These are phyloP conservation scores for Trichophyton benhamiae DNA, from an alignment of 2,329 filamentous ascomycete species.

Conservation along the genomic window DNA sequence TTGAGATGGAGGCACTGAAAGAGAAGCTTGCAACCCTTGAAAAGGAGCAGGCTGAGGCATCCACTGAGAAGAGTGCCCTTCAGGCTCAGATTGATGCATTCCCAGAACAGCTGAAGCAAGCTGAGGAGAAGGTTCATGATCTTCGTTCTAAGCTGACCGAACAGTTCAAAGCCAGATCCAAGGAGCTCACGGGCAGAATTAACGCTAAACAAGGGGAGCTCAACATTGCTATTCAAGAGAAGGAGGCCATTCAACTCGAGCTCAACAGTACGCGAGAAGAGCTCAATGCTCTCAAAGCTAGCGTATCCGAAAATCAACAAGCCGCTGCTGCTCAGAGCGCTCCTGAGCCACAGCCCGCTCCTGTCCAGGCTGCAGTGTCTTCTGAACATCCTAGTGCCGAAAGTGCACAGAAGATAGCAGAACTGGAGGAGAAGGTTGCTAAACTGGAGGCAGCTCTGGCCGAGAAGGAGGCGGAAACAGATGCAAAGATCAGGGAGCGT, in stretches of 20 bases:
- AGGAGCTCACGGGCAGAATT: conserved; percentile 55
- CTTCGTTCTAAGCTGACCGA: conserved; percentile 35
- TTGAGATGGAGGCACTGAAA: conserved; percentile 81
- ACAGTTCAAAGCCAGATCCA: conserved; percentile 43
- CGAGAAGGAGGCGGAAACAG: conserved; percentile 40
- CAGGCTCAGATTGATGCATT: conserved; percentile 39
- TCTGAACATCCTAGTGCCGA: conserved; percentile 15
- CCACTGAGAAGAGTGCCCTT: conserved; percentile 39
- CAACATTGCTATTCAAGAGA: conserved; percentile 45
- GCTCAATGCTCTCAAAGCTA: conserved; percentile 36
- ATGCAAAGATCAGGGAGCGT: conserved; percentile 37
- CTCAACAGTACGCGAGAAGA: conserved; percentile 51
- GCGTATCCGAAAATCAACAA: conserved; percentile 34
- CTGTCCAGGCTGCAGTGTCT: conserved; percentile 18
- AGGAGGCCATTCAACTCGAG: conserved; percentile 55
- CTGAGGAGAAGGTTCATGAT: conserved; percentile 40
- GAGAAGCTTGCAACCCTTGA: conserved; percentile 57
- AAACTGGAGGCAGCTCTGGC: conserved; percentile 40
- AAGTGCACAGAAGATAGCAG: conserved; percentile 46
- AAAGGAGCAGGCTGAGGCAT: conserved; percentile 54
- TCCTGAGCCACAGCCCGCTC: conserved; percentile 28
- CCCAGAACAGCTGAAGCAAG: conserved; percentile 36
- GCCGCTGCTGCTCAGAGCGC: conserved; percentile 39
- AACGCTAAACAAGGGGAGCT: conserved; percentile 40
- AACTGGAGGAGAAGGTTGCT: conserved; percentile 49